Percentiles rank a stretch among this genome's conserved stretches.
These are phyloP conservation scores for Penicillium parvum DNA, from an alignment of 495 filamentous ascomycete genomes.

Conservation along the genomic window DNA sequence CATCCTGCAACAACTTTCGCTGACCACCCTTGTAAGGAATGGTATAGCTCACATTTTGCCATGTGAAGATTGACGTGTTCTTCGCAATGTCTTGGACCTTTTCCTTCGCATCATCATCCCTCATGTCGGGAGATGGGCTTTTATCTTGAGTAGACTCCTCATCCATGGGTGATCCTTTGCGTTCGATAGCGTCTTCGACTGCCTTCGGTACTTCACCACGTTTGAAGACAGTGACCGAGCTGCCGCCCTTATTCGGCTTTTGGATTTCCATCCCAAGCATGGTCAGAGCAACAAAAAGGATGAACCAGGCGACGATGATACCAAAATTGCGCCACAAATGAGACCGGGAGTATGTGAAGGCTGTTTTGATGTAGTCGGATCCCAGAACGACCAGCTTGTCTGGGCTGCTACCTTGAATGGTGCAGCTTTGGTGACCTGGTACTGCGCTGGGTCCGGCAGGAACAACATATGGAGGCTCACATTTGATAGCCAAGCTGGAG, in stretches of 20 bases:
- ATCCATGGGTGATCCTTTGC: slow-evolving; percentile 36
- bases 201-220: slow-evolving; percentile 54
- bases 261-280: slow-evolving; percentile 65
- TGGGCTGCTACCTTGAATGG: slow-evolving; percentile 50
- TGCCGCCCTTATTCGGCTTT: slow-evolving; percentile 68
- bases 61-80: slow-evolving; percentile 68
- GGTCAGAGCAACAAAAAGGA: slow-evolving; percentile 50
- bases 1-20: slow-evolving; percentile 54
- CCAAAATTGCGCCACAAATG: slow-evolving; percentile 63
- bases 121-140: slow-evolving; percentile 14
- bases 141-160: slow-evolving; percentile 42
- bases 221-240: slow-evolving; percentile 65
- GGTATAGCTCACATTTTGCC: slow-evolving; percentile 72
- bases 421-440: slow-evolving; percentile 55
- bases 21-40: slow-evolving; percentile 60
- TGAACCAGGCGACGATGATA: slow-evolving; percentile 54
- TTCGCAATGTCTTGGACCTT: slow-evolving; percentile 45
- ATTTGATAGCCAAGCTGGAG: slow-evolving; percentile 42
- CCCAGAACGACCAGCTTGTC: slow-evolving; percentile 51
- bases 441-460: slow-evolving; percentile 58
- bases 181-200: slow-evolving; percentile 42
- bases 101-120: slow-evolving; percentile 22
- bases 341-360: slow-evolving; percentile 50
- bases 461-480: slow-evolving; percentile 52
- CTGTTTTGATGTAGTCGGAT: slow-evolving; percentile 47